Conservation (phyloP, 2,329 filamentous ascomycete species). For the Pseudogymnoascus sp. region DNA sequence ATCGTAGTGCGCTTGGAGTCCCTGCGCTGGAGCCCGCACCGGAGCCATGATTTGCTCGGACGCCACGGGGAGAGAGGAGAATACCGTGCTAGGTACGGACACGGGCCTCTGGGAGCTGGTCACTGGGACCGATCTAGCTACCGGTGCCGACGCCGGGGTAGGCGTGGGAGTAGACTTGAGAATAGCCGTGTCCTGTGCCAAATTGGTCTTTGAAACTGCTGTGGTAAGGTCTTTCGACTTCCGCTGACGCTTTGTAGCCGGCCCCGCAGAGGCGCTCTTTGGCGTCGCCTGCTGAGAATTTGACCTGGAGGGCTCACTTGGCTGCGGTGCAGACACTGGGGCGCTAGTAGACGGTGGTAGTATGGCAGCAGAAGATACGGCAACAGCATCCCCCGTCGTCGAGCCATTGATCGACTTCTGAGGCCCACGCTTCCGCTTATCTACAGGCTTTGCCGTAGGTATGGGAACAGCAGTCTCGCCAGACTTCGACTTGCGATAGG, state of each 20-base stretch:
- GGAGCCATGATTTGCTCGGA: conserved; percentile 20
- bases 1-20: conserved; percentile 27
- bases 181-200: conserved; percentile 13
- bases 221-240: conserved; percentile 28
- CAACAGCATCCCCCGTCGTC: not conserved
- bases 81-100: not conserved
- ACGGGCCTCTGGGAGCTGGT: not conserved
- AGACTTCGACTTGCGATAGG: conserved; percentile 20
- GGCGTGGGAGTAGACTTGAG: conserved; percentile 22
- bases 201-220: conserved; percentile 17
- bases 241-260: conserved; percentile 32
- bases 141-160: conserved; percentile 9
- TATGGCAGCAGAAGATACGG: not conserved
- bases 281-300: conserved; percentile 18
- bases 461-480: conserved; percentile 14
- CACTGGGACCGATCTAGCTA: not conserved
- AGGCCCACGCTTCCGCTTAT: conserved; percentile 6
- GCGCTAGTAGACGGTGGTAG: not conserved
- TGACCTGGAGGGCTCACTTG: not conserved
- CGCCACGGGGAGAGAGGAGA: not conserved
- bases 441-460: not conserved
- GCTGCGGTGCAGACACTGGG: not conserved
- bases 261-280: conserved; percentile 20
- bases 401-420: not conserved
- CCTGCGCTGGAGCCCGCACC: conserved; percentile 25